Evolutionary conservation across 352 stramenopile species (phyloP), one percentile per base, ranked within the genome.

Genomic region (Achlya hypogyna): DNA sequence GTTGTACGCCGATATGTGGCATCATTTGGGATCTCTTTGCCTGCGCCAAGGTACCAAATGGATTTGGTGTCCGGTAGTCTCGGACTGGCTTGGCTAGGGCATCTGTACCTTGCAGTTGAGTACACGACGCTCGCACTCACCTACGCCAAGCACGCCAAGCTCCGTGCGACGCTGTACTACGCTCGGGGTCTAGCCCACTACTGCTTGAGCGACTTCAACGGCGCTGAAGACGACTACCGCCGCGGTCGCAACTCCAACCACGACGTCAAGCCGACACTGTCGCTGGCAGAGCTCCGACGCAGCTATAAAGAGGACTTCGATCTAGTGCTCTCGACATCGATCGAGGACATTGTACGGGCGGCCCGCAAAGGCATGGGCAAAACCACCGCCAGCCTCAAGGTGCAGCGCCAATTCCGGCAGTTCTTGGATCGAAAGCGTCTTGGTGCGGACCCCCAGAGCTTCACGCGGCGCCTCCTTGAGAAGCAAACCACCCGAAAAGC

Each of bases 171-270:
- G 18, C n/a, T 67, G n/a, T 67, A 58, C 51, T 67, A 54, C 35
- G 16, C 16, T 28, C 29, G 60, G 2, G 60, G 60, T 3, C 14
- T 56, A 8, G 12, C 60, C 29, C 51, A 42, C 34, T 67, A 34
- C 31, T 67, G 60, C 51, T 34, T 67, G 35, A 14, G 25, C 45
- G 42, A 67, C 5, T 6, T 22, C 28, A 67, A 58, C 51, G 51
- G 31, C 2, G 60, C 60, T 1, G 60, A 67, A 67, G 60, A 67
- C 51, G 45, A 67, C 60, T 67, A 67, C 51, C 60, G 60, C 31
- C 40, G 60, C 6, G 60, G 38, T 0, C 23, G 25, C 4, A 67
- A 49, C 60, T 14, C 60, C 18, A 35, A 18, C 32, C 60, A 67
- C 45, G 60, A 67, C 14, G 34, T 42, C 45, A 67, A 67, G 34